phyloP scores from a whole-genome alignment of 106 monocot genomes.

The Acanthochlamys bracteata region DNA sequence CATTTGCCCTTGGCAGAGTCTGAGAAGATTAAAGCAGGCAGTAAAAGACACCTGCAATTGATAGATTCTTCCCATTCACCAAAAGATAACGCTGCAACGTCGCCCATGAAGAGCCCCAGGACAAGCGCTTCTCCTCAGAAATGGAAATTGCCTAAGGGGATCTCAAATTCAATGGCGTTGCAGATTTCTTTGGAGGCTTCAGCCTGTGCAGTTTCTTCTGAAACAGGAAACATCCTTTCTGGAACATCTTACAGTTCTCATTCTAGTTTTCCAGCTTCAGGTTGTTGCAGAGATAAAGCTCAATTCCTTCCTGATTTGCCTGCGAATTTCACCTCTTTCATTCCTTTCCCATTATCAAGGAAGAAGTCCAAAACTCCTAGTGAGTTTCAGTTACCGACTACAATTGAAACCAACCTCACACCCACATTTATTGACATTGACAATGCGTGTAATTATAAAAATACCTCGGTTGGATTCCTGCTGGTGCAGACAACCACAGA shows the following conservation, averaged over 20 bases:
- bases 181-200: neutral
- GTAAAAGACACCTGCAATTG: too few relatives aligned
- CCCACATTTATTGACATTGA: too few relatives aligned
- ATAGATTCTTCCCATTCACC: conserved; percentile 7
- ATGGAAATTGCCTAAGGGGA: conserved; percentile 9
- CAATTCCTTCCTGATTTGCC: neutral
- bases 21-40: neutral
- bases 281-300: conserved; percentile 6
- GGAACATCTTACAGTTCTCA: conserved; percentile 4
- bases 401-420: too few relatives aligned
- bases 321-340: too few relatives aligned
- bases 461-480: too few relatives aligned
- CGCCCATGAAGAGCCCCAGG: conserved; percentile 5
- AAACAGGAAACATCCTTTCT: neutral
- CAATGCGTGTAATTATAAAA: too few relatives aligned
- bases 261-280: neutral
- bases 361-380: too few relatives aligned
- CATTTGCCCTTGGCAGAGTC: neutral
- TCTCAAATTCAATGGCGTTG: neutral
- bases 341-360: too few relatives aligned
- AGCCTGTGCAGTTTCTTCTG: too few relatives aligned
- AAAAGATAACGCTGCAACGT: neutral
- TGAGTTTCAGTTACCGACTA: too few relatives aligned
- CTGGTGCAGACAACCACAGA: too few relatives aligned
- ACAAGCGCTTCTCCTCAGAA: conserved; percentile 10